A percentile compares a stretch with the other conserved stretches of the same genome.
Conservation (phyloP, 306 rosid genomes). For the Cucurbita ficifolia region DNA sequence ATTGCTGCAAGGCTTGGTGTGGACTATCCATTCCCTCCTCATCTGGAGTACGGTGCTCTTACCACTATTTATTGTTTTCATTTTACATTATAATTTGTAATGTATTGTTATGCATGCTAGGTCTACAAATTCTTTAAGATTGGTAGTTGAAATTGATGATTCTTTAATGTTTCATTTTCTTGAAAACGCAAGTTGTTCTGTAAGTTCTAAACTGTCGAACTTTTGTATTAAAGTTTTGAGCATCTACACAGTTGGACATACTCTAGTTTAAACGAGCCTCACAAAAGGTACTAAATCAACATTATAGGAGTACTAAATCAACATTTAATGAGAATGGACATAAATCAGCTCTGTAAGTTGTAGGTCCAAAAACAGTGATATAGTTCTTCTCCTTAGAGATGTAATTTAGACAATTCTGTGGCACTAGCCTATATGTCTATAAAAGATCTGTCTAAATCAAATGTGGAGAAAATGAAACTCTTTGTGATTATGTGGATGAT, state of each 20-base stretch:
- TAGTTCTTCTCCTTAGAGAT: too few relatives aligned
- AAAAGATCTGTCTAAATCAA: too few relatives aligned
- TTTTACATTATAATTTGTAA: not conserved
- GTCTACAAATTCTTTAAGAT: not conserved
- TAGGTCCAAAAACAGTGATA: too few relatives aligned
- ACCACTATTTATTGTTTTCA: not conserved
- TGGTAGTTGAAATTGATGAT: not conserved
- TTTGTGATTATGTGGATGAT: too few relatives aligned
- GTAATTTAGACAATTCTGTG: too few relatives aligned
- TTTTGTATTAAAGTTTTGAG: not conserved
- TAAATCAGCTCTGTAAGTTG: too few relatives aligned
- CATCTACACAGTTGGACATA: not conserved
- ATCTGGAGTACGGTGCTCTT: conserved; percentile 51
- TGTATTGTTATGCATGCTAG: not conserved
- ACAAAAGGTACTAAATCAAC: not conserved
- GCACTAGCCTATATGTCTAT: too few relatives aligned
- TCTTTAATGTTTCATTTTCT: not conserved
- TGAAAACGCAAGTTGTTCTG: not conserved
- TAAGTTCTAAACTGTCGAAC: not conserved
- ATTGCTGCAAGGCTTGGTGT: conserved; percentile 78
- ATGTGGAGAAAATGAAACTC: too few relatives aligned
- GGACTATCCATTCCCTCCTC: conserved; percentile 85
- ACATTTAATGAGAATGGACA: too few relatives aligned
- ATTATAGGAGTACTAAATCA: not conserved
- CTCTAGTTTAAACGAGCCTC: not conserved